A percentile compares a stretch with the other conserved stretches of the same genome.
Evolutionary conservation across 352 stramenopile species (phyloP).

Genomic region (Pythium dissimile): DNA sequence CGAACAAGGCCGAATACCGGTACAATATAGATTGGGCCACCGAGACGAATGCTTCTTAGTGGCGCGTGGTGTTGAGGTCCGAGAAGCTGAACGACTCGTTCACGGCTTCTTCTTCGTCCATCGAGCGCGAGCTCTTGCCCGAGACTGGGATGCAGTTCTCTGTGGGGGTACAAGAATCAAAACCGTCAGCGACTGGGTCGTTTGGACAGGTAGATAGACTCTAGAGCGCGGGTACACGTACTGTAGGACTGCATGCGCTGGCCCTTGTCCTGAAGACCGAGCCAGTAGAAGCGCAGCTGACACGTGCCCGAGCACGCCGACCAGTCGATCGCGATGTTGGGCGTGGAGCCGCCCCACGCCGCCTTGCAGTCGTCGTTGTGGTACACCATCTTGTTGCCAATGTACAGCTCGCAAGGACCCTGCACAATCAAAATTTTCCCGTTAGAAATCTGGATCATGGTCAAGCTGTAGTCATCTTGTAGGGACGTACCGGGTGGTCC

Average conservation of each 20-base stretch:
- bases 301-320: slow-evolving; percentile 19
- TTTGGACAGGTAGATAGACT: neutral
- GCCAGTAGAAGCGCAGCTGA: slow-evolving; percentile 25
- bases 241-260: slow-evolving; percentile 21
- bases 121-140: neutral
- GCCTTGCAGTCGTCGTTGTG: slow-evolving; percentile 24
- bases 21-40: too few relatives aligned
- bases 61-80: neutral
- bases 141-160: slow-evolving; percentile 5
- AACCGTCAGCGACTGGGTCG: neutral
- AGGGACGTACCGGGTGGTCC: slow-evolving; percentile 5
- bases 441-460: neutral
- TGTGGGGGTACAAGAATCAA: neutral
- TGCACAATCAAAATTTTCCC: too few relatives aligned
- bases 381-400: slow-evolving; percentile 16
- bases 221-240: neutral
- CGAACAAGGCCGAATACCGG: too few relatives aligned
- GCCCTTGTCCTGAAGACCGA: slow-evolving; percentile 23
- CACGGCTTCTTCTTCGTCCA: neutral
- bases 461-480: neutral
- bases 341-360: neutral
- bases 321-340: slow-evolving; percentile 13
- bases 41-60: too few relatives aligned
- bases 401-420: neutral
- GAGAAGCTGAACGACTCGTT: neutral